Conservation (phyloP, 495 filamentous ascomycete genomes). For the Alectoria sarmentosa region DNA sequence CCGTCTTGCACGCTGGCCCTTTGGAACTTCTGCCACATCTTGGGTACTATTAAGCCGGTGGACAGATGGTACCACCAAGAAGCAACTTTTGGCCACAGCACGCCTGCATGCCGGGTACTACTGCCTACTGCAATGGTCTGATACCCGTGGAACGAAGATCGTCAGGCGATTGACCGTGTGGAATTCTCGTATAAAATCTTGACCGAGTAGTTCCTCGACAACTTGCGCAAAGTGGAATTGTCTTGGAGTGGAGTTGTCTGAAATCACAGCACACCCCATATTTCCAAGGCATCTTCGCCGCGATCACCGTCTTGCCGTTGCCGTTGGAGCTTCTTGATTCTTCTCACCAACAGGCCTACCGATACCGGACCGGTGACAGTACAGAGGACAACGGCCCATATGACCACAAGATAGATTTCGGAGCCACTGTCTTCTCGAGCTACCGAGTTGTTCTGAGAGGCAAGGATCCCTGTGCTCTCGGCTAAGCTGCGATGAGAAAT, state of each 20-base stretch:
- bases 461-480: conserved; percentile 51
- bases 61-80: neutral
- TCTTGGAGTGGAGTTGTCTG: neutral
- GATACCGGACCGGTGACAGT: conserved; percentile 65
- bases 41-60: neutral
- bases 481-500: conserved; percentile 68
- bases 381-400: conserved; percentile 71
- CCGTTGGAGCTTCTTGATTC: conserved; percentile 37
- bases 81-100: neutral
- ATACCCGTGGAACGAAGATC: neutral
- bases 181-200: neutral
- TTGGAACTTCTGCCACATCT: neutral
- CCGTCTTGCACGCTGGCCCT: neutral
- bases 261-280: conserved; percentile 1
- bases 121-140: neutral
- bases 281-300: conserved; percentile 1
- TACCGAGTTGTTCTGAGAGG: neutral
- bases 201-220: neutral
- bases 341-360: conserved; percentile 54
- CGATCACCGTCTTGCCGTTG: neutral
- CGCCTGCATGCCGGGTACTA: neutral
- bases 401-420: conserved; percentile 56
- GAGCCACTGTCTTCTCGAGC: conserved; percentile 1
- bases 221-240: no score
- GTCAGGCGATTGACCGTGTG: neutral